Evolutionary conservation across 768 basidiomycete genomes (phyloP).

Genomic region (Mycena epipterygia): DNA sequence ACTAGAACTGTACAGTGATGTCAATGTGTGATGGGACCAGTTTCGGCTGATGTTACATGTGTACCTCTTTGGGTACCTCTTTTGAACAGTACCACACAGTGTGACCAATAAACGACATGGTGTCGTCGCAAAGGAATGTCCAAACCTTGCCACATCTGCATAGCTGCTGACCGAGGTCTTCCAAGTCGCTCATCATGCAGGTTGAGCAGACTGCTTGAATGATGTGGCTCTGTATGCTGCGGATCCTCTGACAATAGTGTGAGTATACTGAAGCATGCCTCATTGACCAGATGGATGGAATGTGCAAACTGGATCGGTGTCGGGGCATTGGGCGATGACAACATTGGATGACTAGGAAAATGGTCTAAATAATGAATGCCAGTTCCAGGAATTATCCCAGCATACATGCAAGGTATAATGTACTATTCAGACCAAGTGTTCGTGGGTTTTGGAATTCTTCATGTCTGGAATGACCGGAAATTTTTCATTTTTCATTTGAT

Average conservation of each 20-base stretch:
- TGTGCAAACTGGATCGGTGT: slow-evolving; percentile 17
- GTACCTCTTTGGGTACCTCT: too few species aligned
- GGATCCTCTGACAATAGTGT: slow-evolving; percentile 14
- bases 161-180: slow-evolving; percentile 15
- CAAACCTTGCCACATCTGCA: slow-evolving; percentile 20
- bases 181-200: not conserved
- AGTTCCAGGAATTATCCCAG: too few species aligned
- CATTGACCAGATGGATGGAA: slow-evolving; percentile 1
- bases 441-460: too few species aligned
- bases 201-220: slow-evolving; percentile 5
- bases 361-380: too few species aligned
- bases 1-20: slow-evolving; percentile 17
- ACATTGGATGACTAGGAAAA: slow-evolving; percentile 5
- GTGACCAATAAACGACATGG: not conserved
- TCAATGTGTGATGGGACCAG: slow-evolving; percentile 2
- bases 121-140: slow-evolving; percentile 2
- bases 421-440: too few species aligned
- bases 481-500: too few species aligned
- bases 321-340: slow-evolving; percentile 14
- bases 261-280: slow-evolving; percentile 12
- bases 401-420: too few species aligned
- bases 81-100: slow-evolving; percentile 16
- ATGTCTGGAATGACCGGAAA: too few species aligned
- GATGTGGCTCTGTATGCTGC: not conserved
- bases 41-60: slow-evolving; percentile 16